Percentiles rank a stretch among this genome's conserved stretches.
These are phyloP conservation scores for Pontederia paniculata DNA, from an alignment of 176 grass and related monocot genomes.

Conservation along the genomic window DNA sequence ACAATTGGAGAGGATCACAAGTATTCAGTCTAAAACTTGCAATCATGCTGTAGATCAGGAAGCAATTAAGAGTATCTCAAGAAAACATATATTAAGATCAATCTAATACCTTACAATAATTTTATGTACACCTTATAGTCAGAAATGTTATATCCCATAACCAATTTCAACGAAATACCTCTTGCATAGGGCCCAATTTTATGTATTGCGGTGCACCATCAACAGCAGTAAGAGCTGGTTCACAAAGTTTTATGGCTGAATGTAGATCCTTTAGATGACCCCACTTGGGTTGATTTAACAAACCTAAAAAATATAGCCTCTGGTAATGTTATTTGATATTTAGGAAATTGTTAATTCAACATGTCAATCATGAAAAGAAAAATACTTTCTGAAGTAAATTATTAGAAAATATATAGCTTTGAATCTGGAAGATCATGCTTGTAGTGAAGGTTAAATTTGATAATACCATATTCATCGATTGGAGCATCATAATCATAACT, in stretches of 20 bases:
- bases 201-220: slow-evolving; percentile 67
- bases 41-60: too few relatives aligned
- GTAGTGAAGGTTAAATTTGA: not conserved
- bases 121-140: not conserved
- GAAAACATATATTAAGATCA: too few relatives aligned
- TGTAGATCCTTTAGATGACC: slow-evolving; percentile 91
- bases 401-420: not conserved
- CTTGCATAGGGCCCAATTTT: slow-evolving; percentile 87
- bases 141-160: not conserved
- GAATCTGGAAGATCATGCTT: too few relatives aligned
- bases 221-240: slow-evolving; percentile 79
- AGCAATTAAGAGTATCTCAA: too few relatives aligned
- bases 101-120: too few relatives aligned
- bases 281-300: slow-evolving; percentile 88
- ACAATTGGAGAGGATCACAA: too few relatives aligned
- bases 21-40: too few relatives aligned
- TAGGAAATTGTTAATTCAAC: not conserved
- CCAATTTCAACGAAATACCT: slow-evolving; percentile 35
- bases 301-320: slow-evolving; percentile 34
- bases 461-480: slow-evolving; percentile 85
- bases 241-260: slow-evolving; percentile 78
- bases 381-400: not conserved
- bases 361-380: not conserved
- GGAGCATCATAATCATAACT: slow-evolving; percentile 98
- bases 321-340: not conserved